Percentiles rank a stretch among this genome's conserved stretches.
These are phyloP conservation scores for Fusarium solani-melongenae DNA, from an alignment of 2,329 filamentous ascomycete species.

Conservation along the genomic window DNA sequence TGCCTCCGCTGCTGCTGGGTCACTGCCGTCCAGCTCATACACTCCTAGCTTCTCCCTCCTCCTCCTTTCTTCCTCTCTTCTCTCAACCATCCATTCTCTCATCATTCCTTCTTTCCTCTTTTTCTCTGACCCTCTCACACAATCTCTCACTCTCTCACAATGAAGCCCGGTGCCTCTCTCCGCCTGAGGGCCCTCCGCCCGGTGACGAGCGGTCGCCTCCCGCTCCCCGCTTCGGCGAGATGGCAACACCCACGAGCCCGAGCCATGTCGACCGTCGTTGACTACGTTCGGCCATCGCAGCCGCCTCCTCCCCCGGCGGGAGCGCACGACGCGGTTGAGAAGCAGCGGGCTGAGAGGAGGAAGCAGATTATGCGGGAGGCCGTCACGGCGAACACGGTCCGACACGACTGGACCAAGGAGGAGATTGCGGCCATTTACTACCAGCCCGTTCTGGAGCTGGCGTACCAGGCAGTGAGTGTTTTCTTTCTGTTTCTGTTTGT, in stretches of 20 bases:
- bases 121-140: background rate
- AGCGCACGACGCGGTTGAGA: constrained; percentile 34
- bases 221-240: constrained; percentile 34
- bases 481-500: background rate
- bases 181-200: constrained; percentile 33
- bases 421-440: constrained; percentile 87
- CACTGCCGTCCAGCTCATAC: background rate
- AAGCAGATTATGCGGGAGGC: constrained; percentile 60
- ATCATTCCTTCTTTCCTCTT: background rate
- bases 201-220: constrained; percentile 8
- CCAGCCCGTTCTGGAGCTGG: constrained; percentile 82
- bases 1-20: constrained; percentile 15
- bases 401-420: constrained; percentile 83
- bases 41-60: background rate
- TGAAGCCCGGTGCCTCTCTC: constrained; percentile 35
- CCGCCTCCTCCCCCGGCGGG: constrained; percentile 36
- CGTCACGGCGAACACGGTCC: constrained; percentile 67
- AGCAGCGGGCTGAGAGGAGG: constrained; percentile 40
- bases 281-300: constrained; percentile 36
- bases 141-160: constrained; percentile 6
- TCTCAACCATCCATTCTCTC: constrained; percentile 10
- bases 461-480: constrained; percentile 75
- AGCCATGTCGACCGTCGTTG: constrained; percentile 43
- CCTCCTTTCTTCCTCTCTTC: constrained; percentile 8
- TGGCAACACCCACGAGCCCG: constrained; percentile 28